Conservation (phyloP, 345 rosid species). For the Tarenaya hassleriana region DNA sequence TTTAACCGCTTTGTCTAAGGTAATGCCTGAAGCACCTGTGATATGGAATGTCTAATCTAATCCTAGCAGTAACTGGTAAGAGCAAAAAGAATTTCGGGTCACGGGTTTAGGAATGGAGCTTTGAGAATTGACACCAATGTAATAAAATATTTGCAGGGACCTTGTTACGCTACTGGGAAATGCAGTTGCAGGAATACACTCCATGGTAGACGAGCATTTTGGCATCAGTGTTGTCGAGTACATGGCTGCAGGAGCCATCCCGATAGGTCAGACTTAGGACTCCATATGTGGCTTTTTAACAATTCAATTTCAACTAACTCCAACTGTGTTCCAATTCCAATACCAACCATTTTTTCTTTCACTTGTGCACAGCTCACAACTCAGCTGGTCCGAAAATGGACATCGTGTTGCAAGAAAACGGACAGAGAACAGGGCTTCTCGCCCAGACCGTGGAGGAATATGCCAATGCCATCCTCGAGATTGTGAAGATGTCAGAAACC, state of each 20-base stretch:
- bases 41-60: background rate
- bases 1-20: slow-evolving; percentile 7
- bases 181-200: slow-evolving; percentile 72
- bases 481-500: slow-evolving; percentile 50
- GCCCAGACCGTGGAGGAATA: slow-evolving; percentile 64
- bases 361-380: slow-evolving; percentile 58
- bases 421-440: slow-evolving; percentile 77
- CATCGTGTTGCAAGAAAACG: slow-evolving; percentile 82
- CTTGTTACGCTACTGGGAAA: slow-evolving; percentile 62
- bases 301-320: background rate
- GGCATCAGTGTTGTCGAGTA: slow-evolving; percentile 88
- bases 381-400: slow-evolving; percentile 97
- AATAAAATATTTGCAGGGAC: slow-evolving; percentile 43
- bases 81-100: no score
- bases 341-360: slow-evolving; percentile 8
- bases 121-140: no score
- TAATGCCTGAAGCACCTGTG: slow-evolving; percentile 9
- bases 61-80: no score
- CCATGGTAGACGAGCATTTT: slow-evolving; percentile 87
- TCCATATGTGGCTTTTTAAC: background rate
- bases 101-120: no score
- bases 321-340: background rate
- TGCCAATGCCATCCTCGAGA: slow-evolving; percentile 58
- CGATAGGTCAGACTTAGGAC: slow-evolving; percentile 50
- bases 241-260: slow-evolving; percentile 95